These are phyloP conservation scores for Phytopythium kandeliae DNA, from an alignment of 352 stramenopile species.

Conservation along the genomic window DNA sequence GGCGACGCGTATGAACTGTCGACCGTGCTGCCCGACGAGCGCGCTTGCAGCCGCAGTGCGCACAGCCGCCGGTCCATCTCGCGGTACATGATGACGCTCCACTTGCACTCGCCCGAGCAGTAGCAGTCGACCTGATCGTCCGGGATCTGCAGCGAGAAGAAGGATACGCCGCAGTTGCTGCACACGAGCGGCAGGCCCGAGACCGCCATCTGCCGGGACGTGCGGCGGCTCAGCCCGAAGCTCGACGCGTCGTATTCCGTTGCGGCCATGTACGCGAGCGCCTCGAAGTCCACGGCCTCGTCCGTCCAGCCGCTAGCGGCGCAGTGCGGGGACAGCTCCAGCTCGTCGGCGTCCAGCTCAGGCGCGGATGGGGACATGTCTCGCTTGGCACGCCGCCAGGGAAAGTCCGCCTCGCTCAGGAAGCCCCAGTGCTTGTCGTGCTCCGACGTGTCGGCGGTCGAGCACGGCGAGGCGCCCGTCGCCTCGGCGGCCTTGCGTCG, in stretches of 20 bases:
- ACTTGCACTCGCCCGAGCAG: constrained; percentile 87
- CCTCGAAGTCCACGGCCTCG: constrained; percentile 38
- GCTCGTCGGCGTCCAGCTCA: not conserved
- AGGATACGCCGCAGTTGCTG: constrained; percentile 78
- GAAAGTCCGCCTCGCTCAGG: constrained; percentile 3
- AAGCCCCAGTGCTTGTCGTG: constrained; percentile 3
- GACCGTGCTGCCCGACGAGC: constrained; percentile 13
- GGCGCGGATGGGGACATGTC: not conserved
- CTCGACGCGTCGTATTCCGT: constrained; percentile 20
- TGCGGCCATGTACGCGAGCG: constrained; percentile 22
- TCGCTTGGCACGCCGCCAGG: constrained; percentile 3
- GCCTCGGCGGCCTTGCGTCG: not conserved
- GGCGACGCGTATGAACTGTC: constrained; percentile 17
- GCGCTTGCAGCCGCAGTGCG: constrained; percentile 26
- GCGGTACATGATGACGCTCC: constrained; percentile 83
- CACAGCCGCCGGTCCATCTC: constrained; percentile 76
- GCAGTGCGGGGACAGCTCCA: constrained; percentile 1
- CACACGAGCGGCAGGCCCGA: constrained; percentile 74
- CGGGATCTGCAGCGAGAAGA: constrained; percentile 67
- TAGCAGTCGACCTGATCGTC: constrained; percentile 71
- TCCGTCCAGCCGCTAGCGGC: constrained; percentile 12
- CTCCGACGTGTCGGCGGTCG: constrained; percentile 1
- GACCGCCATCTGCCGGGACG: constrained; percentile 13
- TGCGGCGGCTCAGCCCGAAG: constrained; percentile 8
- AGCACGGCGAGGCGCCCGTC: constrained; percentile 1